Conservation (phyloP, 2,329 filamentous ascomycete species). For the Neofusicoccum ribis region DNA sequence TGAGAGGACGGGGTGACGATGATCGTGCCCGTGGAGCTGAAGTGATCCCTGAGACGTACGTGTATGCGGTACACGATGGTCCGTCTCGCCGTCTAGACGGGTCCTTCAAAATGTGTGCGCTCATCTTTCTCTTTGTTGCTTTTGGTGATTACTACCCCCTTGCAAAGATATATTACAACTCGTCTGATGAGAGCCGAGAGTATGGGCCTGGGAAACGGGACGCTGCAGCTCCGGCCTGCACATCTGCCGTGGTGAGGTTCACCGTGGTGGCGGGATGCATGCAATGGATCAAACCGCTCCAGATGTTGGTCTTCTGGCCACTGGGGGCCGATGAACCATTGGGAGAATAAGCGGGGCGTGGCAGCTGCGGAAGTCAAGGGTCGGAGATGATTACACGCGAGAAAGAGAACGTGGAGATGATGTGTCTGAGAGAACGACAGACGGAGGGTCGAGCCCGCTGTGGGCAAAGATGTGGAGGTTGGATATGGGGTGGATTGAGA, state of each 20-base stretch:
- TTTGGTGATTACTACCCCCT: too few species aligned
- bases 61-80: too few species aligned
- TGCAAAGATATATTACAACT: too few species aligned
- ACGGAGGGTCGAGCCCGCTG: background rate
- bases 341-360: background rate
- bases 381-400: background rate
- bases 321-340: background rate
- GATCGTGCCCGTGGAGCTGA: too few species aligned
- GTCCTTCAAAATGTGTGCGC: too few species aligned
- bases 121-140: too few species aligned
- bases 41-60: too few species aligned
- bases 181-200: too few species aligned
- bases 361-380: background rate
- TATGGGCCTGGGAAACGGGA: background rate
- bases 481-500: background rate
- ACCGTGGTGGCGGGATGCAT: background rate
- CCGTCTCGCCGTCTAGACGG: too few species aligned
- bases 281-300: background rate
- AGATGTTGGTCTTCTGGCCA: background rate
- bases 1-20: too few species aligned
- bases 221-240: background rate
- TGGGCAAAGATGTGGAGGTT: background rate
- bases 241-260: background rate
- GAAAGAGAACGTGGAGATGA: background rate
- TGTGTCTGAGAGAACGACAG: background rate